phyloP scores from a whole-genome alignment of 2,329 filamentous ascomycete genomes.

The Monosporascus cannonballus region DNA sequence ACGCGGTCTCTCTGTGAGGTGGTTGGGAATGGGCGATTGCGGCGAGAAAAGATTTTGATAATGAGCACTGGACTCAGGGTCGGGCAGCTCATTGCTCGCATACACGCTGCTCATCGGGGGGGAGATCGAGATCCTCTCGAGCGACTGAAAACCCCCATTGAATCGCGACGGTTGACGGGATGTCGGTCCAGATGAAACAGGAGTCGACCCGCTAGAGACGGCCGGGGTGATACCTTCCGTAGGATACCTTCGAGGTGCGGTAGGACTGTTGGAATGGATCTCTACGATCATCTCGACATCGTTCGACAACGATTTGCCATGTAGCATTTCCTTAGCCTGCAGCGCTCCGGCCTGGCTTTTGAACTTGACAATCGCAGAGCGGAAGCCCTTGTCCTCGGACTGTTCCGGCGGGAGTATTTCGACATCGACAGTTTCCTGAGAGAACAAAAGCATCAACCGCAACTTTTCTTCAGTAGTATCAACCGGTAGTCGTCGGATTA shows the following conservation, averaged over 20 bases:
- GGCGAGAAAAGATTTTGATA: slow-evolving; percentile 65
- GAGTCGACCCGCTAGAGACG: slow-evolving; percentile 36
- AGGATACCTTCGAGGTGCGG: slow-evolving; percentile 42
- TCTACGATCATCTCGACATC: slow-evolving; percentile 56
- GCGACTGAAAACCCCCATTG: slow-evolving; percentile 54
- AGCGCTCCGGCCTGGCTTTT: slow-evolving; percentile 45
- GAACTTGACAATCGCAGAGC: slow-evolving; percentile 49
- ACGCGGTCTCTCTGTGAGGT: slow-evolving; percentile 55
- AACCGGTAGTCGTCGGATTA: slow-evolving; percentile 49
- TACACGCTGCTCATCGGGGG: slow-evolving; percentile 51
- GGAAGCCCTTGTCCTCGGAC: slow-evolving; percentile 43
- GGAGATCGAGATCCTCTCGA: slow-evolving; percentile 57
- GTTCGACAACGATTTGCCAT: slow-evolving; percentile 48
- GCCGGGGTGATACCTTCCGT: slow-evolving; percentile 36
- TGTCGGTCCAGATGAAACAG: slow-evolving; percentile 39
- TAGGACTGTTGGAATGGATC: slow-evolving; percentile 40
- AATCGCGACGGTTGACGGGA: slow-evolving; percentile 53
- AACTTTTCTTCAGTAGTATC: slow-evolving; percentile 49
- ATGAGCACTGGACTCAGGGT: slow-evolving; percentile 45
- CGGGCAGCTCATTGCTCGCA: slow-evolving; percentile 53
- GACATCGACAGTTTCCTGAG: slow-evolving; percentile 46
- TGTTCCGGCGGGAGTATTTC: slow-evolving; percentile 45
- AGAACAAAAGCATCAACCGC: slow-evolving; percentile 53
- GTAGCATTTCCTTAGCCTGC: slow-evolving; percentile 51
- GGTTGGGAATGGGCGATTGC: slow-evolving; percentile 66